Evolutionary conservation across 177 flowering plant species (phyloP), one percentile per base, ranked within the genome.

Genomic region (Vitis hybrid): DNA sequence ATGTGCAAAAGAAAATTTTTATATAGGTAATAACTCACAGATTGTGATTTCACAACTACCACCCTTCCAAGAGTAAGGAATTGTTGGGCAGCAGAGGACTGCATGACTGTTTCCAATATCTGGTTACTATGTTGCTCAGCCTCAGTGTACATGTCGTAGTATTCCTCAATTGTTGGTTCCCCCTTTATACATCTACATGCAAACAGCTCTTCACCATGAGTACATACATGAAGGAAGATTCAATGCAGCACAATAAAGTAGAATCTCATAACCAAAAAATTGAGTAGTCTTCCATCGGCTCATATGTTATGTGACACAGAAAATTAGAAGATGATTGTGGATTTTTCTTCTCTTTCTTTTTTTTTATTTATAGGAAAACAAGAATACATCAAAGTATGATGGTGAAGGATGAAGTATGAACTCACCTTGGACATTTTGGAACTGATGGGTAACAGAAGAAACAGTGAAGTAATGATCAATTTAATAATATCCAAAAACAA

Each of bases 101-200:
- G 97, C 91, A 91, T 84, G 68, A 93, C 83, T 21, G 79, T 82
- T 65, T 90, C 92, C 24, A 72, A 77, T 69, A 93, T 81, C 80
- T 75, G 72, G 54, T 75, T 75, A 72, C 73, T 63, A 66, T 76
- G 70, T 54, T 69, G 75, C 73, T 96, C 94, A 73, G 94, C 97
- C 73, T 93, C 92, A 11, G 71, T 61, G 75, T 76, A 78, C 85
- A 88, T 79, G 59, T 88, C 96, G 73, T 81, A 91, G 78, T 96
- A 96, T 71, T 96, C 99, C 81, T 96, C 98, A 70, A 96, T 93
- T 54, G 90, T 85, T 17, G 98, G 95, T 81, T 93, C 99, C 73
- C 98, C 97, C 73, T 90, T 90, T 80, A 94, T 90, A 71, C 99
- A 96, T 71, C 98, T 96, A 77, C 75, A 86, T 14, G 74, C 68